phyloP scores from a whole-genome alignment of 495 filamentous ascomycete species.

The Mytilinidion resinicola region DNA sequence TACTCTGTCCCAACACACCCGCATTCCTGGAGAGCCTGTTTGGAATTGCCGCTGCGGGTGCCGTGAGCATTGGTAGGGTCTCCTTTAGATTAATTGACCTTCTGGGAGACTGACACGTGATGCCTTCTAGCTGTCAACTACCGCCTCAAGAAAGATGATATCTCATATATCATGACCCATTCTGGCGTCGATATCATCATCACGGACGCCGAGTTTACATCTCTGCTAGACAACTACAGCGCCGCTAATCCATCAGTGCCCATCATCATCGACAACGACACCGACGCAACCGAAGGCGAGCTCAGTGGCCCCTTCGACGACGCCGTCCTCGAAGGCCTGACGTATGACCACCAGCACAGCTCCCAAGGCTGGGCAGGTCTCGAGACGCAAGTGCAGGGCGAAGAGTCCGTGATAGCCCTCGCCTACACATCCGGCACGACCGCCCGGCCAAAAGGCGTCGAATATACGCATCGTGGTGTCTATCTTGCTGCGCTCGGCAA shows the following conservation, averaged over 20 bases:
- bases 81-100: not conserved
- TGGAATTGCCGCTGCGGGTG: slow-evolving; percentile 79
- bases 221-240: slow-evolving; percentile 60
- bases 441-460: slow-evolving; percentile 84
- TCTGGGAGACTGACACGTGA: not conserved
- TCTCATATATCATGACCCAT: slow-evolving; percentile 83
- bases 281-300: slow-evolving; percentile 67
- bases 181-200: slow-evolving; percentile 83
- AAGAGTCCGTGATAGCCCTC: slow-evolving; percentile 76
- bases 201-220: slow-evolving; percentile 70
- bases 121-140: slow-evolving; percentile 66
- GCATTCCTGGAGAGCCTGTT: slow-evolving; percentile 89
- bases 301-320: slow-evolving; percentile 75
- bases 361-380: slow-evolving; percentile 71
- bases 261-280: slow-evolving; percentile 79
- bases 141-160: slow-evolving; percentile 78
- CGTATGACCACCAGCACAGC: slow-evolving; percentile 57
- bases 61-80: slow-evolving; percentile 59
- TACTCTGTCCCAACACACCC: slow-evolving; percentile 86
- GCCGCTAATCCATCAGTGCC: slow-evolving; percentile 52
- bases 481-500: slow-evolving; percentile 84
- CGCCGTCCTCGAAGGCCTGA: slow-evolving; percentile 73
- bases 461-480: slow-evolving; percentile 79
- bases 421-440: slow-evolving; percentile 94
- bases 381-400: slow-evolving; percentile 57